Base-by-base conservation (phyloP, 352 stramenopile species). In the Elongisporangium prolatum region DNA sequence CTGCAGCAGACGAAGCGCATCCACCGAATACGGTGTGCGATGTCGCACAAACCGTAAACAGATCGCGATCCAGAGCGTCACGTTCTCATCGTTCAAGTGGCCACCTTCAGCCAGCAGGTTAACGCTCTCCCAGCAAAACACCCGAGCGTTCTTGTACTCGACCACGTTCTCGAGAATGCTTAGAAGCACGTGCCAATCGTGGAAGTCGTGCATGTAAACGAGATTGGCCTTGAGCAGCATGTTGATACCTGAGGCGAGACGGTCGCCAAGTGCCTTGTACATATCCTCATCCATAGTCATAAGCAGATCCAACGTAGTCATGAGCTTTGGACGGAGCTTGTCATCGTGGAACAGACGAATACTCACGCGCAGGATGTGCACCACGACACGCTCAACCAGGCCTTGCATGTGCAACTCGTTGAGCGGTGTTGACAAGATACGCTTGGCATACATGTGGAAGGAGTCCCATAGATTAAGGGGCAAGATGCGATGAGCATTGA, bases 271-370 rank as follows among this genome's bases (percentile, higher is more conserved):
- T 2, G 75, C 86, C 52, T 84, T 77, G 68, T 86, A 87, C 79
- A 91, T 89, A 13, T 88, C 80, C 50, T 88, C 80, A 56, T 93
- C 82, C 77, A 95, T 85, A 7, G 68, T 71, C 44, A 89, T 65
- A 21, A 95, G 65, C 54, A 93, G 60, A 52, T 88, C 74, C 6
- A 95, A 65, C 21, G 86, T 95, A 48, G 77, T 75, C 65, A 95
- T 85, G 13, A 95, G 75, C 68, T 93, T 85, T 2, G 86, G 82
- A 9, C 86, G 84, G 24, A 91, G 67, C 38, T 87, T 86, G 14
- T 88, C 82, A 55, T 95, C 84, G 55, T 95, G 86, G 61, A 95
- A 95, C 1, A 95, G 57, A 6, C 86, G 86, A 38, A 95, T 93
- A 56, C 84, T 93, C 10, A 93, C 84, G 14, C 86, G 86, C 11